These are phyloP conservation scores for Hanseniaspora mollemarum DNA, from an alignment of 805 yeast genomes.

Conservation along the genomic window DNA sequence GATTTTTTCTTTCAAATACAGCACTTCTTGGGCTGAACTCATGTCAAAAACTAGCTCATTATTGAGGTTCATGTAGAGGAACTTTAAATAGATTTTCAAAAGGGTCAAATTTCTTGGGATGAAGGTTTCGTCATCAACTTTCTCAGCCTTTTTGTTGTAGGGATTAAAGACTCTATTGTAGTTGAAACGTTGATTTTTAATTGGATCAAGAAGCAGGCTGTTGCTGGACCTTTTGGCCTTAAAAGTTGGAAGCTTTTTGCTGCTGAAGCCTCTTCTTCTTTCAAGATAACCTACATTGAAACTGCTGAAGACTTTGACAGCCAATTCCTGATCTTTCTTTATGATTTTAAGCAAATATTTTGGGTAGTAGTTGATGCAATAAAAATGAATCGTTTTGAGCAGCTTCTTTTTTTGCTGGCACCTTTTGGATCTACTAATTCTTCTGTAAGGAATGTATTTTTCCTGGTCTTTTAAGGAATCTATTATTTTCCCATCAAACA, in stretches of 20 bases:
- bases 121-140: not conserved
- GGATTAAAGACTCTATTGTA: conserved; percentile 10
- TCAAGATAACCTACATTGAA: not conserved
- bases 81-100: conserved; percentile 3
- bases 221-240: not conserved
- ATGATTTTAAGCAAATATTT: not conserved
- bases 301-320: not conserved
- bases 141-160: not conserved
- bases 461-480: not conserved
- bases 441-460: not conserved
- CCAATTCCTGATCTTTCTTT: not conserved
- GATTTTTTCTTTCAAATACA: not conserved
- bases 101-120: conserved; percentile 3
- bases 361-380: conserved; percentile 2
- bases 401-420: not conserved
- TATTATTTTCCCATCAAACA: not conserved
- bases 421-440: not conserved
- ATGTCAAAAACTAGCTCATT: not conserved
- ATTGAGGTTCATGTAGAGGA: not conserved
- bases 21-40: not conserved
- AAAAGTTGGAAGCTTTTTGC: not conserved
- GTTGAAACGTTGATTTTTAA: not conserved
- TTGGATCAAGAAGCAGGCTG: not conserved
- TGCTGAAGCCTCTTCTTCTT: not conserved
- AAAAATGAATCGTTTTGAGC: not conserved